A percentile compares a stretch with the other conserved stretches of the same genome.
phyloP scores from a whole-genome alignment of 2,329 filamentous ascomycete species.

The Botrytis sinoallii region DNA sequence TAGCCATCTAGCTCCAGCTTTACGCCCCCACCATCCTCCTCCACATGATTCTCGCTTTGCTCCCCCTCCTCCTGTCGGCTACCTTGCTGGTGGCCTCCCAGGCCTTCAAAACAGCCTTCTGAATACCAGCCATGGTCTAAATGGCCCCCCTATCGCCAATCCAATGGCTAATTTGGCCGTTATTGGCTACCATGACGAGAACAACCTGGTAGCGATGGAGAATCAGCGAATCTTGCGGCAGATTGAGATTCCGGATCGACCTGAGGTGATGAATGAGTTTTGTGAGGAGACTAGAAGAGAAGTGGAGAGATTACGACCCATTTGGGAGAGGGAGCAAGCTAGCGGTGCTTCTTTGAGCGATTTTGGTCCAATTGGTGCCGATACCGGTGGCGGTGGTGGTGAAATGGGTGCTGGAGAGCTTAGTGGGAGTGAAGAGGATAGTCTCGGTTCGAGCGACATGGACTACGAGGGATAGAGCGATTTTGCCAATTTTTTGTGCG shows the following conservation, averaged over 20 bases:
- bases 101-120: neutral
- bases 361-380: fast-evolving
- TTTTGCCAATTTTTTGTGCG: neutral
- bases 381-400: fast-evolving
- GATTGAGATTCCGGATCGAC: neutral
- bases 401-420: neutral
- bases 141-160: neutral
- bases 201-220: neutral
- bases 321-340: neutral
- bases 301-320: neutral
- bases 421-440: neutral
- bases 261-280: neutral
- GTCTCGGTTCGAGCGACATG: neutral
- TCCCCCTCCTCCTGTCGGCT: neutral
- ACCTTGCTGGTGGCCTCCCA: neutral
- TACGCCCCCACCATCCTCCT: neutral
- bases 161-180: neutral
- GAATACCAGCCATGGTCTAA: neutral
- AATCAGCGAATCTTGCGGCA: no score
- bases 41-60: neutral
- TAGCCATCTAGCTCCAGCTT: no score
- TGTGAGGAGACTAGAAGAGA: neutral
- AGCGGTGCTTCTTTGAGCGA: neutral
- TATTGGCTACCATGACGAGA: neutral
- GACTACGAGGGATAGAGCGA: neutral